Evolutionary conservation across 2,329 filamentous ascomycete species (phyloP), one percentile per base, ranked within the genome.

Genomic region (Huntiella bhutanensis): DNA sequence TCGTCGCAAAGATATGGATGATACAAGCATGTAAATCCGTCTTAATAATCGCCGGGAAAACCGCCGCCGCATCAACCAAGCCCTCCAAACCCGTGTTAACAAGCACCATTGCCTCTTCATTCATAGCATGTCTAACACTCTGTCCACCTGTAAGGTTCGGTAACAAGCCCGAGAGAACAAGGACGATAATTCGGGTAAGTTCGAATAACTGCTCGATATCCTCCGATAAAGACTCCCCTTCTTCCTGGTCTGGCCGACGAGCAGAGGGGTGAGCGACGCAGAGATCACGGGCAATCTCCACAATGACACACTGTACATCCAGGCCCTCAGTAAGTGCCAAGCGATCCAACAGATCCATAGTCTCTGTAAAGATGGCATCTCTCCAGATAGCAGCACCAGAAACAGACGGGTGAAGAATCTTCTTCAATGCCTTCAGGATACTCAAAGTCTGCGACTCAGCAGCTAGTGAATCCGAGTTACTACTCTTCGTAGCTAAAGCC

Each of bases 201-300:
- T 98, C 91, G 56, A 98, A 98, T 0, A 98, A 71, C 62, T 98
- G 91, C 57, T 98, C 91, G 52, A 98, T 94, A 57, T 98, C 91
- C 56, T 98, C 91, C 0, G 85, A 93, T 8, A 98, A 66, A 58
- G 91, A 81, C 53, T 75, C 76, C 12, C 41, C 32, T 10, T 38
- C 46, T 12, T 42, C 41, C n/a, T 22, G 28, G 8, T 16, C 19
- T 4, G 15, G 34, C 6, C 16, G n/a, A 51, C 83, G 76, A 2
- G 91, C 88, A 1, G 87, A 92, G 2, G 88, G 88, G 60, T 98
- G 91, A 2, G 84, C 80, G 13, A 96, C 71, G 55, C 88, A 95
- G 12, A 98, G 67, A 42, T 85, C 87, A 47, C 87, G 75, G 1
- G 87, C 87, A 55, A 96, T 95, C 55, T 94, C 82, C 6, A 98